phyloP scores from a whole-genome alignment of 2,329 filamentous ascomycete species.

The Didymella exigua region DNA sequence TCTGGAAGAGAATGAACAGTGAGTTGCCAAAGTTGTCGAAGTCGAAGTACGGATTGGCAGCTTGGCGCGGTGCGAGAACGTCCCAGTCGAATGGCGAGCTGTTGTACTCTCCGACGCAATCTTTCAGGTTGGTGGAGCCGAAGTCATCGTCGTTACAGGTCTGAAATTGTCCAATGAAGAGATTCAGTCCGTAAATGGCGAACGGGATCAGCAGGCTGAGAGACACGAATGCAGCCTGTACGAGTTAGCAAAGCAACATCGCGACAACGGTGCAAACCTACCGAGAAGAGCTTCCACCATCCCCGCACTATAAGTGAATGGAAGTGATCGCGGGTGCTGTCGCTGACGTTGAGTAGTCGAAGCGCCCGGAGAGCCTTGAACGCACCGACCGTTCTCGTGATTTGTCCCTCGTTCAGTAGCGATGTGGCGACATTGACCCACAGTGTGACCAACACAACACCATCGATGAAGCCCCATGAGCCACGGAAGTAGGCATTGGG shows the following conservation, averaged over 20 bases:
- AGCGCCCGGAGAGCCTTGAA: conserved; percentile 96
- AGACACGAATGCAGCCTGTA: conserved; percentile 84
- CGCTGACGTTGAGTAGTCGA: conserved; percentile 90
- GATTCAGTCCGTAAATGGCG: conserved; percentile 91
- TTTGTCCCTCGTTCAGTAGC: conserved; percentile 77
- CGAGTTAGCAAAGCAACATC: conserved; percentile 9
- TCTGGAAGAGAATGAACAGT: conserved; percentile 96
- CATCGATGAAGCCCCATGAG: conserved; percentile 96
- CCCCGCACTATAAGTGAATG: conserved; percentile 94
- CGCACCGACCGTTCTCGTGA: conserved; percentile 89
- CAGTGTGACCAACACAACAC: conserved; percentile 85
- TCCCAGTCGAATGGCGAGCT: conserved; percentile 82
- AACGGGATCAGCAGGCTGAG: conserved; percentile 94
- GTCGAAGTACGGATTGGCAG: conserved; percentile 80
- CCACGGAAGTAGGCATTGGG: conserved; percentile 97
- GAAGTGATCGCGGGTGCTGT: conserved; percentile 93
- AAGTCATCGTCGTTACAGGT: conserved; percentile 75
- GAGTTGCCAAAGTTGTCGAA: conserved; percentile 96
- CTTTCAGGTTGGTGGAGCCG: conserved; percentile 63
- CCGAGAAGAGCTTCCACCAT: conserved; percentile 90
- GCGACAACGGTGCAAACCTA: conserved; percentile 50
- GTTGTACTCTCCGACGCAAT: conserved; percentile 84
- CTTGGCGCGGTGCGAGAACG: conserved; percentile 80
- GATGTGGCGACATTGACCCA: conserved; percentile 94
- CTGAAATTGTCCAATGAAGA: conserved; percentile 84